These are phyloP conservation scores for Claviceps sorghi DNA, from an alignment of 2,329 filamentous ascomycete species.

Conservation along the genomic window DNA sequence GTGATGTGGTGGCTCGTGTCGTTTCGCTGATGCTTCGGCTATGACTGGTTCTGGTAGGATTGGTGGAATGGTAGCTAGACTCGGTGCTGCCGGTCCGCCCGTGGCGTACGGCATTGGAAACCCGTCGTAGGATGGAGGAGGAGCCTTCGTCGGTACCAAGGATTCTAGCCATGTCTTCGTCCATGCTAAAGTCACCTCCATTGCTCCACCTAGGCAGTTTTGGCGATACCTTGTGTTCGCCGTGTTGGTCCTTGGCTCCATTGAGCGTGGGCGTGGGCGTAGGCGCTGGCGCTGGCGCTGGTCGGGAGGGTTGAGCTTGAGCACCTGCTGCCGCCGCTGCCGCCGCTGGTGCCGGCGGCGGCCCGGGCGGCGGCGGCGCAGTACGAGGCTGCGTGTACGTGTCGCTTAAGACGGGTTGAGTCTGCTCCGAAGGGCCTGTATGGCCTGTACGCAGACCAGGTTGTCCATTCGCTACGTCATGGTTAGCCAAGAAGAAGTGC, in stretches of 20 bases:
- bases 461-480: constrained; percentile 3
- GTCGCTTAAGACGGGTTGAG: constrained; percentile 23
- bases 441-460: background rate
- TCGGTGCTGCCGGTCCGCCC: constrained; percentile 76
- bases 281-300: constrained; percentile 26
- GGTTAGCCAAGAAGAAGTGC: background rate
- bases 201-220: constrained; percentile 61
- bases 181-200: constrained; percentile 81
- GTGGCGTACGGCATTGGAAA: constrained; percentile 89
- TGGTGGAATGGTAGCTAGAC: constrained; percentile 22
- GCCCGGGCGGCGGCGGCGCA: constrained; percentile 35
- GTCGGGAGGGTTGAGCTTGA: constrained; percentile 22
- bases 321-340: constrained; percentile 1
- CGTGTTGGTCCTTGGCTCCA: constrained; percentile 23
- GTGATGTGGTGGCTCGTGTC: constrained; percentile 48
- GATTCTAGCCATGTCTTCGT: constrained; percentile 88
- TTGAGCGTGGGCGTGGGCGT: constrained; percentile 29
- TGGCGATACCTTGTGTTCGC: constrained; percentile 42
- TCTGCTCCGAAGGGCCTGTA: background rate
- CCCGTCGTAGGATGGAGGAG: constrained; percentile 69
- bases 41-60: constrained; percentile 32
- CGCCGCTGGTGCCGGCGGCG: constrained; percentile 34
- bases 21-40: constrained; percentile 52
- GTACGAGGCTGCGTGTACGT: constrained; percentile 44
- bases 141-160: constrained; percentile 62